Percentiles rank a stretch among this genome's conserved stretches.
Evolutionary conservation across 805 yeast genomes (phyloP).

Genomic region (Babjeviella inositovora): DNA sequence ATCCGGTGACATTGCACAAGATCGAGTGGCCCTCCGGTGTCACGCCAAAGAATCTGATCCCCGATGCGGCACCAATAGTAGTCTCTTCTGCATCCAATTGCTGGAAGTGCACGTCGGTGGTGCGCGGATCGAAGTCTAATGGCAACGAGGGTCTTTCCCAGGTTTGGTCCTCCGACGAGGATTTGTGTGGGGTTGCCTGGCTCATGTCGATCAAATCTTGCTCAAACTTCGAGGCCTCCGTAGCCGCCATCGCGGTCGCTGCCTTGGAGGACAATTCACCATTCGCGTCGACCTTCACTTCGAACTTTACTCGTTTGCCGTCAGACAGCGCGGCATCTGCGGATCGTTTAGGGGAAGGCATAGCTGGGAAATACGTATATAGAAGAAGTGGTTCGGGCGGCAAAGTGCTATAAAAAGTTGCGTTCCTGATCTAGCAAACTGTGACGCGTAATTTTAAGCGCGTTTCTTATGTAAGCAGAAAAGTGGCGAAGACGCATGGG

Average conservation of each 20-base stretch:
- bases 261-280: neutral
- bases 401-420: no score
- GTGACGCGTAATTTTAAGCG: no score
- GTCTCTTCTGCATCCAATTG: slow-evolving; percentile 93
- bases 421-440: no score
- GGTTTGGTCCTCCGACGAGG: slow-evolving; percentile 10
- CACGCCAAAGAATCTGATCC: slow-evolving; percentile 83
- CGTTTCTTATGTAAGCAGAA: no score
- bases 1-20: slow-evolving; percentile 79
- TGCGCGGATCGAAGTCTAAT: slow-evolving; percentile 24
- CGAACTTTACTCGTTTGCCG: no score
- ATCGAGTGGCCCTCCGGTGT: slow-evolving; percentile 81
- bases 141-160: slow-evolving; percentile 47
- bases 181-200: neutral
- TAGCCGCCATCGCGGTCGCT: neutral
- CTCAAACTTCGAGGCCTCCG: slow-evolving; percentile 1
- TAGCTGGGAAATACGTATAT: no score
- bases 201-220: neutral
- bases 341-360: no score
- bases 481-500: no score
- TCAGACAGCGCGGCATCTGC: no score
- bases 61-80: slow-evolving; percentile 33
- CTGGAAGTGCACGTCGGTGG: slow-evolving; percentile 56
- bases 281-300: no score
- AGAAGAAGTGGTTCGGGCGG: no score